These are phyloP conservation scores for Dendrobium officinale DNA, from an alignment of 106 monocot genomes.

Conservation along the genomic window DNA sequence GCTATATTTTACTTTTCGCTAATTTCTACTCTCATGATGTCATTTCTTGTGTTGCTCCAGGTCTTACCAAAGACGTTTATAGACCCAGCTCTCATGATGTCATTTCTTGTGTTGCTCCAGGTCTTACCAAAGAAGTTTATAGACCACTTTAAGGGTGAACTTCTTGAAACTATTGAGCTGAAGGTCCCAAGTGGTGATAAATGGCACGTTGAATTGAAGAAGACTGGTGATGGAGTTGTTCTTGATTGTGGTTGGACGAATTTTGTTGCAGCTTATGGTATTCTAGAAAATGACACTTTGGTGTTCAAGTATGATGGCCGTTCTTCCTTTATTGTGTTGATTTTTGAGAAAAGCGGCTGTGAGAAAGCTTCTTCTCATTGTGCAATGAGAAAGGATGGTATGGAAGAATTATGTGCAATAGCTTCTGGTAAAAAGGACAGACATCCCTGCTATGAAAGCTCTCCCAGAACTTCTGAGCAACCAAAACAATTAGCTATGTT, in stretches of 20 bases:
- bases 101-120: neutral
- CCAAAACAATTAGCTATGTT: neutral
- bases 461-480: neutral
- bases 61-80: too few relatives aligned
- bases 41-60: neutral
- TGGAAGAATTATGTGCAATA: slow-evolving; percentile 3
- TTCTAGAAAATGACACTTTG: slow-evolving; percentile 17
- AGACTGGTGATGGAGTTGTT: slow-evolving; percentile 6
- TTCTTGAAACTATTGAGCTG: slow-evolving; percentile 13
- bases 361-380: slow-evolving; percentile 19
- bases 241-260: slow-evolving; percentile 24
- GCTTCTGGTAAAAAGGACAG: neutral
- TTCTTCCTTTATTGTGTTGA: slow-evolving; percentile 18
- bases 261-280: slow-evolving; percentile 18
- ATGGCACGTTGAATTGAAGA: slow-evolving; percentile 20
- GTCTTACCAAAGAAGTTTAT: slow-evolving; percentile 18
- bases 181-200: slow-evolving; percentile 15
- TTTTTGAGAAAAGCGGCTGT: slow-evolving; percentile 18
- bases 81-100: too few relatives aligned
- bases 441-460: neutral
- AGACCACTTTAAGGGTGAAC: slow-evolving; percentile 1
- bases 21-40: neutral
- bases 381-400: neutral
- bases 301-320: slow-evolving; percentile 25
- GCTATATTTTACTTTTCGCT: neutral